A percentile compares a stretch with the other conserved stretches of the same genome.
phyloP scores from a whole-genome alignment of 257 asterid species.

The Jacaranda mimosifolia region DNA sequence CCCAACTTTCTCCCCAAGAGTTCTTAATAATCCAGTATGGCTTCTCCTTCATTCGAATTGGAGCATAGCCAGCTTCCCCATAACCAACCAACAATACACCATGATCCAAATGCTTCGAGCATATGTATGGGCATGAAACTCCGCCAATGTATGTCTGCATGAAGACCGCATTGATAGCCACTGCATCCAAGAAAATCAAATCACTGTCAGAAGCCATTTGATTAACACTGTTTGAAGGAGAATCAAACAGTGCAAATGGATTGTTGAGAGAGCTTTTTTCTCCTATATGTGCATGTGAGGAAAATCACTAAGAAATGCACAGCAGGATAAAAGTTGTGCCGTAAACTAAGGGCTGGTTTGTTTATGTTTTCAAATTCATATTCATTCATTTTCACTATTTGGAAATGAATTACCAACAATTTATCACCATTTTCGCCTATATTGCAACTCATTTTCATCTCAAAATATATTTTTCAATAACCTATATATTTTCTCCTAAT shows the following conservation, averaged over 20 bases:
- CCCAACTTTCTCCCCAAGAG: constrained; percentile 90
- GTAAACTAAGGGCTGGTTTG: too few species aligned
- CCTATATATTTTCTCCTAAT: too few species aligned
- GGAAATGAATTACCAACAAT: too few species aligned
- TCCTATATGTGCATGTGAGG: too few species aligned
- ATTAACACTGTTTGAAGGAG: not conserved
- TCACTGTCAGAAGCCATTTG: not conserved
- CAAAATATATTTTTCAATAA: too few species aligned
- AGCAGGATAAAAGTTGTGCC: too few species aligned
- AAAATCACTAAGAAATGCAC: too few species aligned
- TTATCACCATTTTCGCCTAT: too few species aligned
- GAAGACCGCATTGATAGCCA: constrained; percentile 87
- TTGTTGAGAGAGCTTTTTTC: not conserved
- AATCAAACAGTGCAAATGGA: not conserved
- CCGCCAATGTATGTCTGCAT: constrained; percentile 91
- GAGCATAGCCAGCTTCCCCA: constrained; percentile 71
- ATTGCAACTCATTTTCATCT: too few species aligned
- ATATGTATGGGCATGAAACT: constrained; percentile 86
- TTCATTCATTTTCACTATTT: too few species aligned
- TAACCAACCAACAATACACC: constrained; percentile 87
- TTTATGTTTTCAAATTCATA: too few species aligned
- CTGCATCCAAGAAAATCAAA: constrained; percentile 47
- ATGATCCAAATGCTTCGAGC: constrained; percentile 74
- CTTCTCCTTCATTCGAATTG: constrained; percentile 73
- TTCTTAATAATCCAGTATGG: constrained; percentile 91